Evolutionary conservation across 306 rosid genomes (phyloP), one percentile per base, ranked within the genome.

Genomic region (Spatholobus suberectus): DNA sequence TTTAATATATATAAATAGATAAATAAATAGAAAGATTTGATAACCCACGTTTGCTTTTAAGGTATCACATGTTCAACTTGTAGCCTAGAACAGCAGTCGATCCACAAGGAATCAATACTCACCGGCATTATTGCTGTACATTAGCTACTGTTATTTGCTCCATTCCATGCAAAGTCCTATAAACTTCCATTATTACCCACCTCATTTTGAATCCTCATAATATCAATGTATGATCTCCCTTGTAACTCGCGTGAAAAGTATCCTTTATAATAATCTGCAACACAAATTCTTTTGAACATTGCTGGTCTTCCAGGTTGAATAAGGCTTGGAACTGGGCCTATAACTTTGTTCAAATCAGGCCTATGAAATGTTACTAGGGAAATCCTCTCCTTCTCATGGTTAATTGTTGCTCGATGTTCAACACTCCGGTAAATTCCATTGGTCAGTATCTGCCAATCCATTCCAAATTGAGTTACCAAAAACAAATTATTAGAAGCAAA

Each of bases 361-460:
- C 61, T 52, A 18, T 82, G 71, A 82, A 82, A 82, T 41, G 63
- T 8, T 1, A 77, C 85, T 43, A 82, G 32, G 12, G 85, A 82
- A 17, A 82, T 55, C 59, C 85, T 82, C 54, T 82, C 77, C 54
- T 75, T 82, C 24, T 8, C n/a, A 40, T 41, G 41, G 47, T 82
- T 82, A 2, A 82, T n/a, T 1, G 10, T 67, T 55, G 65, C 86
- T 68, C 81, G 40, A 76, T 75, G 81, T 10, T 82, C 82, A 29
- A 82, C 23, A 27, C 86, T 82, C 6, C 44, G 71, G 32, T 82
- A 75, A 67, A 68, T 75, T 6, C 86, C 86, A 43, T 82, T 82
- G 0, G 85, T 82, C 21, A 82, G 4, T 52, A 82, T 66, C 85
- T 82, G 70, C 29, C 21, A 54, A 40, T 38, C 0, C 57, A 75